These are phyloP conservation scores for Tylopilus sp. DNA, from an alignment of 1,284 basidiomycete genomes.

Conservation along the genomic window DNA sequence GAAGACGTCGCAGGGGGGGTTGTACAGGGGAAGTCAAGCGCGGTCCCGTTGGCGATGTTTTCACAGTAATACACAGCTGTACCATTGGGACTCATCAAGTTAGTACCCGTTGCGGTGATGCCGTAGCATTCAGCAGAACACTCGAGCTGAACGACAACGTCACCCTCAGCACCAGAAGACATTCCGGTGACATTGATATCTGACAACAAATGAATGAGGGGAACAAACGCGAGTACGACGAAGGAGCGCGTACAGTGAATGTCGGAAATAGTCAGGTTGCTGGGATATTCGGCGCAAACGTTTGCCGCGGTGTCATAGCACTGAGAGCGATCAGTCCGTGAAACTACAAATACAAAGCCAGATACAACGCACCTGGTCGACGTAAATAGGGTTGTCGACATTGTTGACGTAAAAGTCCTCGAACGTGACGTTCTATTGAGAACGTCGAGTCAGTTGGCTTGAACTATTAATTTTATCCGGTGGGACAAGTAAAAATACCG, in stretches of 20 bases:
- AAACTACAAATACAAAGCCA: not conserved
- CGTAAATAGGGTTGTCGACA: slow-evolving; percentile 55
- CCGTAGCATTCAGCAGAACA: slow-evolving; percentile 42
- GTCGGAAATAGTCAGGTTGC: slow-evolving; percentile 48
- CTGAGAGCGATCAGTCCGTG: slow-evolving; percentile 32
- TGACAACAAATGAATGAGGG: slow-evolving; percentile 11
- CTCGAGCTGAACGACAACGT: slow-evolving; percentile 46
- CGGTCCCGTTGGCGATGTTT: slow-evolving; percentile 28
- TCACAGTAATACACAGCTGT: slow-evolving; percentile 27
- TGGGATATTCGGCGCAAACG: slow-evolving; percentile 47
- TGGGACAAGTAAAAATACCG: not conserved
- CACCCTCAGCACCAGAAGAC: slow-evolving; percentile 43
- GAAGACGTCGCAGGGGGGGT: slow-evolving; percentile 14
- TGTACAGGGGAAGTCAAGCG: slow-evolving; percentile 31
- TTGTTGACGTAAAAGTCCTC: slow-evolving; percentile 49
- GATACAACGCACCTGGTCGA: slow-evolving; percentile 25
- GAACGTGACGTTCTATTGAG: slow-evolving; percentile 52
- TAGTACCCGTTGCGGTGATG: slow-evolving; percentile 29
- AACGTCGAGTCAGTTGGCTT: not conserved
- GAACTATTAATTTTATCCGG: not conserved
- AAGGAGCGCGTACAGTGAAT: slow-evolving; percentile 32
- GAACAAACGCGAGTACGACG: not conserved
- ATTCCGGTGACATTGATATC: slow-evolving; percentile 44
- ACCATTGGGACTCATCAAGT: slow-evolving; percentile 21
- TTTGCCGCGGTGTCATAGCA: slow-evolving; percentile 50